phyloP scores from a whole-genome alignment of 2,329 filamentous ascomycete genomes.

The Phaeomoniella chlamydospora region DNA sequence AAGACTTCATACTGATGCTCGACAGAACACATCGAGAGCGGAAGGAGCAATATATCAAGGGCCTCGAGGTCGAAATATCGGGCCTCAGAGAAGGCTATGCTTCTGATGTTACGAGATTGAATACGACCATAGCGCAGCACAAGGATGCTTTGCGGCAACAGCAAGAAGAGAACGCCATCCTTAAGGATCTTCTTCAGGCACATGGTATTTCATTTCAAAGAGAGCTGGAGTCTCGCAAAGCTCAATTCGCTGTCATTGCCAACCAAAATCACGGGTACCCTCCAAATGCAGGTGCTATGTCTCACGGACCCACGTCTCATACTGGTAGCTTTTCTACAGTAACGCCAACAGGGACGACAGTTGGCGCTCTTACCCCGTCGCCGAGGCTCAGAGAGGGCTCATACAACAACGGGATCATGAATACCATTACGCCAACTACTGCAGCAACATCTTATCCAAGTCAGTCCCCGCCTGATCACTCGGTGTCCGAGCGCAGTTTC shows the following conservation, averaged over 20 bases:
- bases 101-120: conserved; percentile 50
- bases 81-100: conserved; percentile 62
- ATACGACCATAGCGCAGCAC: conserved; percentile 40
- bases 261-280: not conserved
- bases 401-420: not conserved
- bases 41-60: conserved; percentile 92
- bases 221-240: conserved; percentile 23
- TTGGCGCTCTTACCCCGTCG: conserved; percentile 12
- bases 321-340: conserved; percentile 26
- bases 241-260: conserved; percentile 6
- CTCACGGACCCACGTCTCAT: conserved; percentile 6
- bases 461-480: conserved; percentile 10
- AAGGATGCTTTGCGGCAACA: conserved; percentile 61
- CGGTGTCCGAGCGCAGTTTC: conserved; percentile 9
- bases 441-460: conserved; percentile 3
- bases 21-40: conserved; percentile 85
- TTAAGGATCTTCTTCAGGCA: conserved; percentile 47
- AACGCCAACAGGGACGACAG: conserved; percentile 21
- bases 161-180: conserved; percentile 62
- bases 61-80: conserved; percentile 80
- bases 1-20: conserved; percentile 4
- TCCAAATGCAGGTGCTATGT: not conserved
- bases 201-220: conserved; percentile 45
- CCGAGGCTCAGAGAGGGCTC: not conserved
- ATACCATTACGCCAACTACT: not conserved